Evolutionary conservation across 2,329 filamentous ascomycete genomes (phyloP).

Genomic region (Talaromyces sp.): DNA sequence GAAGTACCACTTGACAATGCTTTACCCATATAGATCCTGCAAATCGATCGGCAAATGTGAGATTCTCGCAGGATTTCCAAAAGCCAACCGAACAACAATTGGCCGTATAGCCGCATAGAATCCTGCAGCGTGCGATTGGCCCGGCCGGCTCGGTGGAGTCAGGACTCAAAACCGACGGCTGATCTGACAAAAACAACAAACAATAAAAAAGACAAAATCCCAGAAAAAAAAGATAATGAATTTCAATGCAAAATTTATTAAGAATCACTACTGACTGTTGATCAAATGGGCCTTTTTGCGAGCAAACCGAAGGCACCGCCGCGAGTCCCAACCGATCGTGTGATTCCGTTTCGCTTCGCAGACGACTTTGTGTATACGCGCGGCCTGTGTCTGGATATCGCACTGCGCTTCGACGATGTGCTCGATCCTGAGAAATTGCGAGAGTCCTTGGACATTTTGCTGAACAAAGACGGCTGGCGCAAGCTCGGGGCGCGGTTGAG

Average conservation of each 20-base stretch:
- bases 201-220: not conserved
- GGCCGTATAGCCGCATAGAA: not conserved
- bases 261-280: not conserved
- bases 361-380: constrained; percentile 4
- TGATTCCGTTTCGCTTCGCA: constrained; percentile 7
- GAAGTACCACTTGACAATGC: no score
- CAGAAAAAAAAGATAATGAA: not conserved
- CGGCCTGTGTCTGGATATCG: constrained; percentile 13
- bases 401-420: constrained; percentile 43
- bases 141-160: no score
- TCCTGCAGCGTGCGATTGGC: not conserved
- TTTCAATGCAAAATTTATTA: not conserved
- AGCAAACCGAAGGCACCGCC: not conserved
- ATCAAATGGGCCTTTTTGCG: constrained; percentile 4
- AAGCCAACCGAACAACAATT: no score
- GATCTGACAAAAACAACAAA: not conserved
- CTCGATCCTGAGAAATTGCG: constrained; percentile 39
- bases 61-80: no score
- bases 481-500: constrained; percentile 44
- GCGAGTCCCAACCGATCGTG: constrained; percentile 3
- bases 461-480: constrained; percentile 42
- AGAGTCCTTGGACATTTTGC: constrained; percentile 29
- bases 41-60: no score
- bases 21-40: no score
- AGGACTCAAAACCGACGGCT: not conserved